Base-by-base conservation (phyloP, 2,329 filamentous ascomycete genomes). In the Aspergillus aculeatinus region DNA sequence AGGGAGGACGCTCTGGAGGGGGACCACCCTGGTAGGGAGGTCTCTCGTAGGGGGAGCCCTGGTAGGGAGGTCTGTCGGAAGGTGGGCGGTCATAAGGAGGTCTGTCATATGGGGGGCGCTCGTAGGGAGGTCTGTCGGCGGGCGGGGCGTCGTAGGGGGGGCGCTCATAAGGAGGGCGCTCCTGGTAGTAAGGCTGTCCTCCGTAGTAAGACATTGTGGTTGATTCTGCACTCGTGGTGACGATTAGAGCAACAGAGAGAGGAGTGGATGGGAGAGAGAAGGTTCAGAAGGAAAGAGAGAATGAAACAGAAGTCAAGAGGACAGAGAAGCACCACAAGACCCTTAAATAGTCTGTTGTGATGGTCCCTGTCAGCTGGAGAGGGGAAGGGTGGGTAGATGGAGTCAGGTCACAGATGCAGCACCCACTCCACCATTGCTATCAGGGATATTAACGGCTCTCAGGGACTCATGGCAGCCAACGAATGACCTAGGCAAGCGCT, bases 11-110 rank as follows among this genome's bases (percentile, higher is more conserved):
- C 33, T 61, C 60, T 44, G 39, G 39, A 44, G 39, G 39, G 39
- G 39, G 39, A 19, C 39, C 39, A 44, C 39, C 39, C 19, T 59
- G 61, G 55, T 66, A 68, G 12, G 63, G 65, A 12, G 64, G 63
- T 19, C 57, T 59, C 27, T 72, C 61, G 27, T 63, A 58, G 10
- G 68, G 68, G 23, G 69, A 69, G 25, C 67, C 68, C 11, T 63
- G 60, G 23, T 62, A 61, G 1, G 65, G 61, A 0, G 64, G 63
- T 7, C 59, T 54, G 48, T 58, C 63, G 14, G 50, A 44, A 42
- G 55, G 56, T 6, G 61, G 61, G 7, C 61, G 44, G 7, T 55
- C 58, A 27, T 61, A 53, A 6, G 63, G 57, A 35, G 61, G 59
- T 25, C 42, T 33, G 11, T 49, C 60, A 54, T 59, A 62, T 11